These are phyloP conservation scores for Pleurotus tuoliensis DNA, from an alignment of 768 basidiomycete species.

Conservation along the genomic window DNA sequence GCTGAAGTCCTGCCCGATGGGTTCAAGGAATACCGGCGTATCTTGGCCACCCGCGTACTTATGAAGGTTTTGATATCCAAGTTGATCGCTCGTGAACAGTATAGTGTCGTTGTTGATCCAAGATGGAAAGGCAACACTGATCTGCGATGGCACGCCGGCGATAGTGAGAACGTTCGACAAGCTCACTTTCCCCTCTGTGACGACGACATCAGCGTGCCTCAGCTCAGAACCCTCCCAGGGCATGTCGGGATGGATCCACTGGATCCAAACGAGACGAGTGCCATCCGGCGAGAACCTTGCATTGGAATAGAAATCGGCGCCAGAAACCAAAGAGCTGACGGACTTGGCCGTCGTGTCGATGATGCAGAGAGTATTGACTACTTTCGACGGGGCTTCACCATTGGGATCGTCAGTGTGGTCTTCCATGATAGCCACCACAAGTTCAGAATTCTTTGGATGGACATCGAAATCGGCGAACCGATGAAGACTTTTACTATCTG, in stretches of 20 bases:
- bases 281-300: constrained; percentile 63
- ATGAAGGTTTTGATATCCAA: constrained; percentile 70
- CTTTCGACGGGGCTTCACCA: constrained; percentile 28
- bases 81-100: constrained; percentile 61
- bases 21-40: constrained; percentile 34
- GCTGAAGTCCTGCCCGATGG: constrained; percentile 54
- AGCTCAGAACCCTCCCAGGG: constrained; percentile 66
- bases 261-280: constrained; percentile 51
- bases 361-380: constrained; percentile 44
- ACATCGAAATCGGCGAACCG: constrained; percentile 54
- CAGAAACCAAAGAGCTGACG: constrained; percentile 36
- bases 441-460: constrained; percentile 39
- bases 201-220: constrained; percentile 43
- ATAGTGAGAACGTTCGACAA: constrained; percentile 38
- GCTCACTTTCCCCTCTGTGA: constrained; percentile 22
- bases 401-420: constrained; percentile 47
- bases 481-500: constrained; percentile 32
- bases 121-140: constrained; percentile 53
- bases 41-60: constrained; percentile 32
- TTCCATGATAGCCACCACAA: constrained; percentile 53
- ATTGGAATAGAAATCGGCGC: constrained; percentile 58
- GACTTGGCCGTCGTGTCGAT: constrained; percentile 36
- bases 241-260: constrained; percentile 59
- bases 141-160: constrained; percentile 45
- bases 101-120: constrained; percentile 57